Evolutionary conservation across 177 flowering plant genomes (phyloP).

Genomic region (Vitis hybrid): DNA sequence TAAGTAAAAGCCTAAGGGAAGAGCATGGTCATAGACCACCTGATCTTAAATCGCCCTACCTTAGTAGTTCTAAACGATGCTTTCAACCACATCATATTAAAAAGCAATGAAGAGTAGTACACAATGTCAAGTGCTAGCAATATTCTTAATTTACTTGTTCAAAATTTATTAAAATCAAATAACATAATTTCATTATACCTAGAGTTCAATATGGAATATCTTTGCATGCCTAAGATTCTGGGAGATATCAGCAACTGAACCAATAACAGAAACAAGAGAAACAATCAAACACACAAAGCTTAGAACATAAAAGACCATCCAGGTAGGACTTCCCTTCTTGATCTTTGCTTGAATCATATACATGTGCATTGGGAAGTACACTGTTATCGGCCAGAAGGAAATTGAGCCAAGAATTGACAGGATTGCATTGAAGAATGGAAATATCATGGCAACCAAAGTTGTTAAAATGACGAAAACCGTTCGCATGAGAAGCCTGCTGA

Average conservation of each 20-base stretch:
- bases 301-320: constrained; percentile 33
- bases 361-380: constrained; percentile 37
- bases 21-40: too few relatives aligned
- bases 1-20: too few relatives aligned
- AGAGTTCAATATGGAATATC: too few relatives aligned
- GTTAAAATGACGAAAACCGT: constrained; percentile 26
- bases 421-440: constrained; percentile 44
- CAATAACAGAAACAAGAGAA: constrained; percentile 26
- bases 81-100: too few relatives aligned
- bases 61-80: too few relatives aligned
- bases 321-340: constrained; percentile 20
- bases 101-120: too few relatives aligned
- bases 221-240: constrained; percentile 27
- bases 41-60: too few relatives aligned
- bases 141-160: too few relatives aligned
- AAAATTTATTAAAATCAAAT: too few relatives aligned
- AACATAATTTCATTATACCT: too few relatives aligned
- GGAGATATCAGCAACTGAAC: constrained; percentile 36
- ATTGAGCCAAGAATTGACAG: constrained; percentile 33
- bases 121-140: too few relatives aligned
- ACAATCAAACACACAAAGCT: constrained; percentile 26
- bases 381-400: constrained; percentile 37
- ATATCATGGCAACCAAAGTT: constrained; percentile 30
- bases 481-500: constrained; percentile 24
- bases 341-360: constrained; percentile 30